Percentiles rank a stretch among this genome's conserved stretches.
These are phyloP conservation scores for Mortierella sp. DNA, from an alignment of 371 early-diverging fungal species.

Conservation along the genomic window DNA sequence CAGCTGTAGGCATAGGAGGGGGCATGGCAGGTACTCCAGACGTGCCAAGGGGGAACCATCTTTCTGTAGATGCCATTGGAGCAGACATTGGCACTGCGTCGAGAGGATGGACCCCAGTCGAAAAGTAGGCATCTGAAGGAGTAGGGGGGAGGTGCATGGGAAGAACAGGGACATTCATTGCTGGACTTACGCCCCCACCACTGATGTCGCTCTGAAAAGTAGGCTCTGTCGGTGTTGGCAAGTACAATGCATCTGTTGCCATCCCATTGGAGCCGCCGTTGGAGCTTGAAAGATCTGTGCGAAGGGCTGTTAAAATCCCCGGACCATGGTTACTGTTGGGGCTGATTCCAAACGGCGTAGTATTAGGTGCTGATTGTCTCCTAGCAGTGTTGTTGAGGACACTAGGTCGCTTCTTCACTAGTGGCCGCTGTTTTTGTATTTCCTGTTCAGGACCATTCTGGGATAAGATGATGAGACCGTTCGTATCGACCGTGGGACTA, in stretches of 20 bases:
- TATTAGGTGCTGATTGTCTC: conserved; percentile 27
- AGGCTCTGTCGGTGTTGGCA: conserved; percentile 34
- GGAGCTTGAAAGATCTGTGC: conserved; percentile 1
- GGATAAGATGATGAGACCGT: not conserved
- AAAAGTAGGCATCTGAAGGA: conserved; percentile 7
- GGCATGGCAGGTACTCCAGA: conserved; percentile 12
- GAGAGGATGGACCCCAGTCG: conserved; percentile 31
- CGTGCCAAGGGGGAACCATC: conserved; percentile 2
- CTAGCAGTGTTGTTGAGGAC: conserved; percentile 7
- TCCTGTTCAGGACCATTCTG: conserved; percentile 5
- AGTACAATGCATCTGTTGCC: conserved; percentile 7
- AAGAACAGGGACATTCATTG: not conserved
- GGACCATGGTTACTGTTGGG: conserved; percentile 2
- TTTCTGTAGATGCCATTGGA: not conserved
- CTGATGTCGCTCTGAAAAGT: conserved; percentile 5
- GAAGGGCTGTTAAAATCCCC: too few relatives aligned
- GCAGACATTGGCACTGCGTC: conserved; percentile 3
- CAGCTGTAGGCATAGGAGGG: conserved; percentile 18
- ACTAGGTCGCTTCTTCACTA: conserved; percentile 11
- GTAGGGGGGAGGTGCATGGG: conserved; percentile 15
- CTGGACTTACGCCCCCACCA: conserved; percentile 1
- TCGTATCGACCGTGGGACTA: not conserved
- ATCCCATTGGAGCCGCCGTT: conserved; percentile 1
- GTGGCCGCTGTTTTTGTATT: conserved; percentile 13
- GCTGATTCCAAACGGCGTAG: not conserved